Evolutionary conservation across 768 basidiomycete genomes (phyloP).

Genomic region (Pholiota conissans): DNA sequence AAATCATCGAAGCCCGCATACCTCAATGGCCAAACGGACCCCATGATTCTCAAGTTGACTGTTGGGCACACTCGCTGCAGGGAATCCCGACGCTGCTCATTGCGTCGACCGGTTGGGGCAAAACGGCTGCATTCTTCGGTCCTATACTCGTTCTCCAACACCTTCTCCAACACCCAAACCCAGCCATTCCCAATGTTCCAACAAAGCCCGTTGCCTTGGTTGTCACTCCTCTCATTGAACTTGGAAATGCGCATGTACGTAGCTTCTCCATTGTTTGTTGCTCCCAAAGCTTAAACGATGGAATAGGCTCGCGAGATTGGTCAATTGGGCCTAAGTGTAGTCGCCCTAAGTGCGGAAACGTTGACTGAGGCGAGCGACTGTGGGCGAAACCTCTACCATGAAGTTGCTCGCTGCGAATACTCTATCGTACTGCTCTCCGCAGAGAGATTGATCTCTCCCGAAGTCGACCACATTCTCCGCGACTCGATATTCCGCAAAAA

Average conservation of each 20-base stretch:
- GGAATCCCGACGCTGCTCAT: background rate
- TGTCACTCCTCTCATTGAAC: background rate
- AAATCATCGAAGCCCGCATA: background rate
- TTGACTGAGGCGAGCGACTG: background rate
- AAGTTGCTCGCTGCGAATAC: background rate
- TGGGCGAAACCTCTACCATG: background rate
- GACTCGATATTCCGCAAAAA: no score
- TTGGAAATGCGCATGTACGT: background rate
- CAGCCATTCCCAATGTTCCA: background rate
- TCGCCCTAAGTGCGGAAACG: background rate
- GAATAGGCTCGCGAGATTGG: no score
- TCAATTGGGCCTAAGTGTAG: no score
- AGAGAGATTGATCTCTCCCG: background rate
- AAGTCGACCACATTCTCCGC: background rate
- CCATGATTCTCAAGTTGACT: background rate
- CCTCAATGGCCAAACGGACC: background rate
- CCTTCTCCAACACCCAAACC: background rate
- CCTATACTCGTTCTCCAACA: background rate
- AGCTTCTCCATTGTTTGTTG: no score
- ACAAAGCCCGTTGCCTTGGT: background rate
- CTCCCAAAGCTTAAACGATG: no score
- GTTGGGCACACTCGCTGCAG: background rate
- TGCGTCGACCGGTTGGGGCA: background rate
- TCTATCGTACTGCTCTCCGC: background rate
- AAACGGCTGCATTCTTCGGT: background rate